These are phyloP conservation scores for carrot (Daucus carota) DNA, from an alignment of 129 eudicot genomes.

Conservation along the genomic window DNA sequence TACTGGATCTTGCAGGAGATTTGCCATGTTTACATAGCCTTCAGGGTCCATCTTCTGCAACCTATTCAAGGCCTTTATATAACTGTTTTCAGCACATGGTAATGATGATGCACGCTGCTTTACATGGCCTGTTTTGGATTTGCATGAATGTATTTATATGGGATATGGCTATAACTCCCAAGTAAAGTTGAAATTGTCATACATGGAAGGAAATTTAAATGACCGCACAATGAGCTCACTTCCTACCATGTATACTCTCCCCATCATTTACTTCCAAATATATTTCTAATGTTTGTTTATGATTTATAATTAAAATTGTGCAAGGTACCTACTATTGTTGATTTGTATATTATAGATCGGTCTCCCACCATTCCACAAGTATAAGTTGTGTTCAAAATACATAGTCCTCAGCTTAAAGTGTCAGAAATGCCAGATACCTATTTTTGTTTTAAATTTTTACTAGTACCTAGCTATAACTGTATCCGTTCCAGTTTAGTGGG, in stretches of 20 bases:
- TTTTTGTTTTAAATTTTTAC: neutral
- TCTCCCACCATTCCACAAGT: neutral
- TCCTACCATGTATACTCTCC: neutral
- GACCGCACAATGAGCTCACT: neutral
- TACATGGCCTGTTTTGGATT: neutral
- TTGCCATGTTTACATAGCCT: slow-evolving; percentile 31
- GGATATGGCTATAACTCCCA: neutral
- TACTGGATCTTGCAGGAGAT: slow-evolving; percentile 38
- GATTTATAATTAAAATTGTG: neutral
- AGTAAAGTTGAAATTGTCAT: neutral
- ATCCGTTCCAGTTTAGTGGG: neutral
- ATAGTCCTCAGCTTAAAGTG: neutral
- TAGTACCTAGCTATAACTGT: neutral
- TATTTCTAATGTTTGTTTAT: neutral
- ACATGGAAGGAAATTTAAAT: neutral
- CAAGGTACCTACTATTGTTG: neutral
- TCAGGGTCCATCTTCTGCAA: slow-evolving; percentile 29
- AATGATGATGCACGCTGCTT: slow-evolving; percentile 18
- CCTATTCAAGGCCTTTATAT: slow-evolving; percentile 43
- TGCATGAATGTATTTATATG: neutral
- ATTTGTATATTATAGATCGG: neutral
- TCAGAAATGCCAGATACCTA: neutral
- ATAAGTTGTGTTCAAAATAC: neutral
- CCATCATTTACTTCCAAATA: neutral
- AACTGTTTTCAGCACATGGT: slow-evolving; percentile 60